Evolutionary conservation across 352 stramenopile species (phyloP).

Genomic region (Phytophthora sansomeana): DNA sequence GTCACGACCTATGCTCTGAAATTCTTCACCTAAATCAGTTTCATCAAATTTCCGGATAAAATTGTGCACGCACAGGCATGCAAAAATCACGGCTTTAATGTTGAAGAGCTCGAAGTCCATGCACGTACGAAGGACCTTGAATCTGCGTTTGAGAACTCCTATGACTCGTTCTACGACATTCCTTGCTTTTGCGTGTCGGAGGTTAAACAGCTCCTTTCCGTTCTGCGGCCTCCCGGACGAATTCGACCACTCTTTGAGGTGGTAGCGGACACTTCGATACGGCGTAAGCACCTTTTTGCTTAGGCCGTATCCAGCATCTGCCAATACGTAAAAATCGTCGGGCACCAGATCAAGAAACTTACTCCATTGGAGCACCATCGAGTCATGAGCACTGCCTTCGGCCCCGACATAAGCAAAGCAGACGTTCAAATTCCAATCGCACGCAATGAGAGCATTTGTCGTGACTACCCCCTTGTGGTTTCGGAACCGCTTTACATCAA

Average conservation of each 20-base stretch:
- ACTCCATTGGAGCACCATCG: conserved; percentile 23
- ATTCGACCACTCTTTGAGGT: conserved; percentile 7
- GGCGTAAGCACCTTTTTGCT: neutral
- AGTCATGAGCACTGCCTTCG: conserved; percentile 23
- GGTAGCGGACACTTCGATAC: conserved; percentile 5
- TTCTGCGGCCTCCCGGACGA: neutral
- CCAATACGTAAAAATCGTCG: neutral
- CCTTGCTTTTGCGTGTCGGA: conserved; percentile 4
- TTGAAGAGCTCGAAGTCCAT: conserved; percentile 12
- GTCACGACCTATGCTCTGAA: neutral
- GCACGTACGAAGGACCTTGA: neutral
- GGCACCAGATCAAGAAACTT: neutral
- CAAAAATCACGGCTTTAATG: conserved; percentile 12
- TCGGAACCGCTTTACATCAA: conserved; percentile 14
- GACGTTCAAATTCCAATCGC: conserved; percentile 22
- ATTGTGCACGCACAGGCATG: conserved; percentile 11
- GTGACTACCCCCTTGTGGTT: conserved; percentile 10
- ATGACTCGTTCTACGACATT: conserved; percentile 19
- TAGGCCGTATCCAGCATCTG: neutral
- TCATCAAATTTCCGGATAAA: conserved; percentile 1
- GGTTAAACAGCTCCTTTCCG: conserved; percentile 8
- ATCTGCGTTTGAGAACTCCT: conserved; percentile 10
- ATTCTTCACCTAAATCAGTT: neutral
- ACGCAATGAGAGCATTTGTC: conserved; percentile 15
- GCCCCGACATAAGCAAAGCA: conserved; percentile 13